Evolutionary conservation across 495 filamentous ascomycete species (phyloP), one percentile per base, ranked within the genome.

Genomic region (Acidiella bohemica): DNA sequence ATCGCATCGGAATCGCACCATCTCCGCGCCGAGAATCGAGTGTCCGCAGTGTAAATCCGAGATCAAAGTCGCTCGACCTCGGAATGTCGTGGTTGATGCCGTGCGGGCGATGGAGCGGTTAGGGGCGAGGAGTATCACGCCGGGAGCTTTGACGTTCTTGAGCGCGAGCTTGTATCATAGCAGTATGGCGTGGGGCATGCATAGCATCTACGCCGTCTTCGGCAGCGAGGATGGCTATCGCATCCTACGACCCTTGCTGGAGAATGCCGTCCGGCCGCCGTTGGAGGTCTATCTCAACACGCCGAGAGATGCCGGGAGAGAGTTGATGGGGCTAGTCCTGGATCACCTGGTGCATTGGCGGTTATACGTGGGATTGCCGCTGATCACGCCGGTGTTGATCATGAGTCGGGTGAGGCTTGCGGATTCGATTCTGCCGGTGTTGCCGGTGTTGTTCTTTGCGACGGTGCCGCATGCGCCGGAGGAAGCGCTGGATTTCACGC

Each of bases 11-110:
- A 31, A 39, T 17, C 36, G 23, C 22, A 9, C 21, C 1, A 32
- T 46, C 1, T 4, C n/a, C 12, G 51, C 53, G 14, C 66, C 65
- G 41, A 78, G 74, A 41, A 73, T 94, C 50, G 58, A 68, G 36
- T 97, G 90, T 56, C 85, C 87, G 5, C 79, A 87, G 47, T 97
- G 90, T 70, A 87, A 90, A 54, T 69, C 73, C 1, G 73, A 78
- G 43, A 90, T 96, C 45, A 59, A 67, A 9, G 62, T 96, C 33
- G 71, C 74, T 12, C 74, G 84, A 29, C 83, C 80, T 20, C 68
- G 68, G 42, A 83, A 84, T 58, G 57, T 67, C 24, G 55, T 84
- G 27, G 70, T 92, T 14, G 68, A 74, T 36, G 41, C 68, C 3
- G 65, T 76, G 27, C 70, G 77, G 13, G 39, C 57, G 27, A 25